These are phyloP conservation scores for Cercophora sp. DNA, from an alignment of 495 filamentous ascomycete species.

Conservation along the genomic window DNA sequence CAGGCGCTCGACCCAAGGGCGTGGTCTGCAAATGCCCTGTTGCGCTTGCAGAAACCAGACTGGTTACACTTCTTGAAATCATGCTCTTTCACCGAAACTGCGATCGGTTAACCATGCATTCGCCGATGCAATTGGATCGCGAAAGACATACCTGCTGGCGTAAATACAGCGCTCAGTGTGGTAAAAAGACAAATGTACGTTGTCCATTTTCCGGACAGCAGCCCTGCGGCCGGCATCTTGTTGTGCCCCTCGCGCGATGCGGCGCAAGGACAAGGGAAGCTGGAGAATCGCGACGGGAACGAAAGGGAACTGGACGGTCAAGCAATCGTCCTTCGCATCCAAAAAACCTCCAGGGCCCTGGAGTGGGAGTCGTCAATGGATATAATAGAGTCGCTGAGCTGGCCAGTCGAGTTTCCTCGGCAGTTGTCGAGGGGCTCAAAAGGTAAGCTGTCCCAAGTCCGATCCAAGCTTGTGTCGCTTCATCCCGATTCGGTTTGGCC, in stretches of 20 bases:
- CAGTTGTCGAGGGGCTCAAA: constrained; percentile 1
- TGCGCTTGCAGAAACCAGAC: constrained; percentile 94
- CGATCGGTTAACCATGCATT: constrained; percentile 15
- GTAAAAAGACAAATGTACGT: constrained; percentile 47
- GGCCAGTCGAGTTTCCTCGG: no score
- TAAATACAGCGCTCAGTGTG: constrained; percentile 41
- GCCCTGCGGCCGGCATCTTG: constrained; percentile 39
- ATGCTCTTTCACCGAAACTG: constrained; percentile 85
- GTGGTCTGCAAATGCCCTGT: constrained; percentile 81
- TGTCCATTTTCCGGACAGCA: constrained; percentile 53
- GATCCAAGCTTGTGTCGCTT: no score
- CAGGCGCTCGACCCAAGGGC: constrained; percentile 62
- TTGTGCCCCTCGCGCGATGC: constrained; percentile 10
- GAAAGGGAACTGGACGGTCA: constrained; percentile 10
- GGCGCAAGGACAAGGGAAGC: not conserved
- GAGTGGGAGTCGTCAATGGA: no score
- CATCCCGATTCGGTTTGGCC: no score
- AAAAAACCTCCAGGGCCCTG: constrained; percentile 19
- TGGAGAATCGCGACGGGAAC: constrained; percentile 11
- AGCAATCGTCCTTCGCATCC: constrained; percentile 11
- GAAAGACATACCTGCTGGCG: constrained; percentile 43
- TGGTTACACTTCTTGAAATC: constrained; percentile 95
- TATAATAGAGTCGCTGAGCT: no score
- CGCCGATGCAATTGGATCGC: not conserved
- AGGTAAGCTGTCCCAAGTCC: constrained; percentile 20